Evolutionary conservation across 225 moss, liverwort and hornwort species (phyloP).

Genomic region (Antitrichia curtipendula): DNA sequence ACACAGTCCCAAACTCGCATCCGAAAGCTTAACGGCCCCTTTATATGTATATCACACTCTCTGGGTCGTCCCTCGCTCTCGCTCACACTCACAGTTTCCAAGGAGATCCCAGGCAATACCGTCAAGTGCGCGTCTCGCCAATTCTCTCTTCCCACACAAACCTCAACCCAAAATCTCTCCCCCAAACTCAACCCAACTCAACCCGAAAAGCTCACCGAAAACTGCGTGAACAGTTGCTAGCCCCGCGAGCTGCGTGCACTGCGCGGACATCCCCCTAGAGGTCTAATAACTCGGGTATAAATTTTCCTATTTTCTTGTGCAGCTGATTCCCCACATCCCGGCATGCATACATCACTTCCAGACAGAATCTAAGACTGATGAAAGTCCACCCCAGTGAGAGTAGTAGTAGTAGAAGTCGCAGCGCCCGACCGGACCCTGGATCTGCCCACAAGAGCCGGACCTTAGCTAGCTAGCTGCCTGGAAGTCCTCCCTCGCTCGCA

Average conservation of each 20-base stretch:
- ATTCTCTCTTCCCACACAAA: background rate
- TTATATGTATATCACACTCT: background rate
- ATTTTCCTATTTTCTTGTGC: background rate
- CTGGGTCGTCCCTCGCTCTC: background rate
- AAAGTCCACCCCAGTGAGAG: conserved; percentile 18
- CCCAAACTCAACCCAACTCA: background rate
- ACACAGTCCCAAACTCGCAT: background rate
- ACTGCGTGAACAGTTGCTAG: background rate
- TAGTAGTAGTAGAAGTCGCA: background rate
- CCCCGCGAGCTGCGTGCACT: background rate
- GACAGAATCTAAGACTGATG: conserved; percentile 25
- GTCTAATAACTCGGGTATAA: background rate
- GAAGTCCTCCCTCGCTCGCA: background rate
- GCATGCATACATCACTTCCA: conserved; percentile 6
- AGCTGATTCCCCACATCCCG: conserved; percentile 2
- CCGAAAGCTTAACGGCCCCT: background rate
- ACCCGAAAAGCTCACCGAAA: background rate
- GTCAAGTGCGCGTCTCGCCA: background rate
- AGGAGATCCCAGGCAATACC: background rate
- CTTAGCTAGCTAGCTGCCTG: background rate
- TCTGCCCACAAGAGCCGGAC: conserved; percentile 27
- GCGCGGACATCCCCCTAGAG: background rate
- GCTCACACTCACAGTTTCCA: background rate
- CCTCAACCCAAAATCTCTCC: background rate
- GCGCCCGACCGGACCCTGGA: conserved; percentile 25